phyloP scores from a whole-genome alignment of 2,329 filamentous ascomycete species.

The Fulvia fulva region DNA sequence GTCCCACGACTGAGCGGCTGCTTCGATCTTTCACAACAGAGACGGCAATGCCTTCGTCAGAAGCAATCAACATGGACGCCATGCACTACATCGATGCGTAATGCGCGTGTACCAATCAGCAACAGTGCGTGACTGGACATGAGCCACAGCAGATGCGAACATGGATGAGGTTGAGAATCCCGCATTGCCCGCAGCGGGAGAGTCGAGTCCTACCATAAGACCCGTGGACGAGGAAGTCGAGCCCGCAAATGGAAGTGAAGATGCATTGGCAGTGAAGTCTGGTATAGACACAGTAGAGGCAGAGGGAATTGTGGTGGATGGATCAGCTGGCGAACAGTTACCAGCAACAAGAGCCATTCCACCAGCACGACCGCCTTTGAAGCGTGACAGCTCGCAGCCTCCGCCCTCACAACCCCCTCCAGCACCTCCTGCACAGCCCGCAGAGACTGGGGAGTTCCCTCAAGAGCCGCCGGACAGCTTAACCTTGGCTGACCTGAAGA shows the following conservation, averaged over 20 bases:
- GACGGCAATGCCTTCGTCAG: neutral
- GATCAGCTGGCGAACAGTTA: constrained; percentile 12
- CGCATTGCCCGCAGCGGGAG: constrained; percentile 32
- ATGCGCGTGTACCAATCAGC: neutral
- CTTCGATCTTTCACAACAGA: neutral
- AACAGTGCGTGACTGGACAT: neutral
- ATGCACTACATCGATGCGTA: neutral
- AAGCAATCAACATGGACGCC: neutral
- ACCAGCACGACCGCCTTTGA: constrained; percentile 36
- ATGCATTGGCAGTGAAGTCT: constrained; percentile 6
- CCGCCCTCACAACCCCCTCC: constrained; percentile 43
- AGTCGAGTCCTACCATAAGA: constrained; percentile 30
- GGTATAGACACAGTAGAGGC: constrained; percentile 15
- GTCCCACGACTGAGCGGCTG: neutral
- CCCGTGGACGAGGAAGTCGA: constrained; percentile 24
- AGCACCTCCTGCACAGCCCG: constrained; percentile 37
- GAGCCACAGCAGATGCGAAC: constrained; percentile 1
- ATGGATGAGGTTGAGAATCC: constrained; percentile 40
- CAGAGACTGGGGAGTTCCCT: constrained; percentile 25
- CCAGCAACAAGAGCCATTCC: constrained; percentile 20
- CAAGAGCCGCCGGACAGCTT: constrained; percentile 41
- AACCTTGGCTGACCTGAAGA: constrained; percentile 46
- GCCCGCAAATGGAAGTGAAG: constrained; percentile 8
- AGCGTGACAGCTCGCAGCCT: constrained; percentile 39
- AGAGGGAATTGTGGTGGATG: constrained; percentile 16